Conservation (phyloP, 257 asterid genomes). For the Solanum microdontum region DNA sequence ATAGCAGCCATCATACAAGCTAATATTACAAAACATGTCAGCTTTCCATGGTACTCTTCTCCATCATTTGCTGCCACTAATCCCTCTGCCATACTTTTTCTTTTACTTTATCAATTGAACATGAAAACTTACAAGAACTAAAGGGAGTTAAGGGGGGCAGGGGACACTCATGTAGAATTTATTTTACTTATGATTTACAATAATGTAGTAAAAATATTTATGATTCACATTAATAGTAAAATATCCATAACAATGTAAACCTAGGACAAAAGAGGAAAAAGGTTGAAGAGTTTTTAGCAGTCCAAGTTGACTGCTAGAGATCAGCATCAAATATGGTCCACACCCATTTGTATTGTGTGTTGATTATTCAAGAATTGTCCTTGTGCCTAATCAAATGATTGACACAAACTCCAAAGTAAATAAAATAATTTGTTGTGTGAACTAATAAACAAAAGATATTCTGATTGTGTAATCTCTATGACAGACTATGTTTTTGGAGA, state of each 20-base stretch:
- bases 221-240: neutral
- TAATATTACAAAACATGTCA: conserved; percentile 46
- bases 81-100: conserved; percentile 39
- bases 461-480: neutral
- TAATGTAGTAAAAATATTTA: neutral
- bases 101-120: neutral
- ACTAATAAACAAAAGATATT: neutral
- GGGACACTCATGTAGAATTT: neutral
- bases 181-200: neutral
- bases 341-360: neutral
- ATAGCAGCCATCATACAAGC: conserved; percentile 72
- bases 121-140: neutral
- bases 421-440: neutral
- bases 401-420: neutral
- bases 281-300: neutral
- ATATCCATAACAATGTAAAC: neutral
- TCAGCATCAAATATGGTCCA: neutral
- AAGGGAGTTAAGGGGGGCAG: neutral
- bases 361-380: neutral
- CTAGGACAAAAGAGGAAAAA: neutral
- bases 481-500: neutral
- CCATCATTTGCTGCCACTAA: conserved; percentile 16
- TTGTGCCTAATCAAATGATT: neutral
- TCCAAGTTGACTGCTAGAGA: conserved; percentile 19
- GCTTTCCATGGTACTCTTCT: conserved; percentile 40